Base-by-base conservation (phyloP, 2,329 filamentous ascomycete genomes). In the Pyrenochaeta sp. region DNA sequence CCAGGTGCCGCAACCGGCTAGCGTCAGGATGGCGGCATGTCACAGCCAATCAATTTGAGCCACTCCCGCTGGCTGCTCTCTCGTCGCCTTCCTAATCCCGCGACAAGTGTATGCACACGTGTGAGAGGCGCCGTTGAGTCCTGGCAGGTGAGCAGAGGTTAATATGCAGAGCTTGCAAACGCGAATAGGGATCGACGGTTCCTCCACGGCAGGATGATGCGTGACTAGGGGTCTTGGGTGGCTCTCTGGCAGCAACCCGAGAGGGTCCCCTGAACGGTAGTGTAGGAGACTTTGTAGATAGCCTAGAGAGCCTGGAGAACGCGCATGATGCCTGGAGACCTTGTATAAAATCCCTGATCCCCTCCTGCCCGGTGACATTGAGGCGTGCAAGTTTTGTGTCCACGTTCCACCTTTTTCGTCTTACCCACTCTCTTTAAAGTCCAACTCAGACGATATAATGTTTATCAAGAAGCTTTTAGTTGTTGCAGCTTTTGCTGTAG, bases 31-130 rank as follows among this genome's bases (percentile, higher is more conserved):
- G 38, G 37, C 32, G 30, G 28, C 31, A n/a, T n/a, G n/a, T 39
- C 31, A 41, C 29, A 52, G 38, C 45, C 52, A 50, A 50, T 38
- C 42, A 47, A 36, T n/a, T 29, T 27, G 27, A 44, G 49, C 49
- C 43, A 53, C 49, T 40, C 32, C 51, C 42, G 39, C 18, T 35
- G 31, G 24, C 15, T 17, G 30, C 31, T 6, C 19, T 6, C 19
- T 28, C 10, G 14, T 39, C 29, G 39, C 35, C 44, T 43, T 43
- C 35, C 44, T 39, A 26, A 15, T 37, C 17, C 41, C 26, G 35
- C 20, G 13, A 17, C 23, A 29, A 29, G 24, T 39, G 13, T 39
- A 41, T 36, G 38, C 36, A 38, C 39, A 49, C 28, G n/a, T 38
- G 36, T 42, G 21, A 37, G n/a, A 37, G 21, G 36, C 31, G 35